Evolutionary conservation across 2,329 filamentous ascomycete species (phyloP), one percentile per base, ranked within the genome.

Genomic region (Penicillium hordei): DNA sequence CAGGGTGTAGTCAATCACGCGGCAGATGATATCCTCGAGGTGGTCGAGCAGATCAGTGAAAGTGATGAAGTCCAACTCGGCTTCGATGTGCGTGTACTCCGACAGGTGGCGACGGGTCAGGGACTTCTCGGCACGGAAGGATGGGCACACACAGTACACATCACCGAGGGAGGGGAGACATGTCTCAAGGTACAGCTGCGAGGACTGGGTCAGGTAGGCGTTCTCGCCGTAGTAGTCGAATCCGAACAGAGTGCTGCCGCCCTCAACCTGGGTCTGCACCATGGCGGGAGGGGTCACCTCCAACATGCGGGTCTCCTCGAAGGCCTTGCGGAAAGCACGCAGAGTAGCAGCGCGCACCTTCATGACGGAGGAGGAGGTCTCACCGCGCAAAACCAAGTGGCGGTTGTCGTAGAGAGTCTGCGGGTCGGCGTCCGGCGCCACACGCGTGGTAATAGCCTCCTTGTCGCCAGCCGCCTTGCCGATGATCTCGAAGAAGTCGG

Each of bases 131-230:
- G 94, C 94, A 61, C 94, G 93, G 88, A 99, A 99, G 2, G 93
- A 97, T 76, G 96, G 96, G 77, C 96, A 93, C 70, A 99, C 93
- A 74, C 93, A 97, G 84, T 95, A 99, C 52, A 97, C 92, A 73
- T 97, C 91, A 67, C 94, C 94, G 69, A 97, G 83, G 51, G 89
- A 91, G 12, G 93, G 91, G 33, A 99, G 81, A 65, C 89, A 91
- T 33, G 94, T 99, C 82, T 99, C 94, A 58, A 99, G 89, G 78
- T 99, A 99, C 53, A 99, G 86, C 78, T 99, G 94, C 34, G 91
- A 96, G 4, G 93, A 97, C 79, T 99, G 94, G 4, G 94, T 97
- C 62, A 99, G 86, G 81, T 93, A 99, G 59, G 94, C 90, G 67
- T 88, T 85, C 77, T 97, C 90, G 67, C 87, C 89, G 78, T 96